A percentile compares a stretch with the other conserved stretches of the same genome.
phyloP scores from a whole-genome alignment of 1,284 basidiomycete genomes.

The Apiotrichum akiyoshidainum region DNA sequence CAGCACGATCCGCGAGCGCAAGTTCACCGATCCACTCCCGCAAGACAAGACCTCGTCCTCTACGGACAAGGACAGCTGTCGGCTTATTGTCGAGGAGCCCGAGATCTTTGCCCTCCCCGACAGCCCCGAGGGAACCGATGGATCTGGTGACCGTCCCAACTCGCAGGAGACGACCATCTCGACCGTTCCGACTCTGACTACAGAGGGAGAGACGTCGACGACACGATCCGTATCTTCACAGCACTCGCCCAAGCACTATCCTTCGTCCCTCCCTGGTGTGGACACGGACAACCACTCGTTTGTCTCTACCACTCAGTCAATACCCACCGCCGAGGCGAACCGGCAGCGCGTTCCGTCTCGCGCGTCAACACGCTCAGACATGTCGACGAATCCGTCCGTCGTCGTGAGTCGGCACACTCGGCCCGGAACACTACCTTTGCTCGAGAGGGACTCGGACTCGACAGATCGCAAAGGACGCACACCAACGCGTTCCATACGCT shows the following conservation, averaged over 20 bases:
- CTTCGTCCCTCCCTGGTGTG: not conserved
- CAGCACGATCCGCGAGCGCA: not conserved
- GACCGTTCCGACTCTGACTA: not conserved
- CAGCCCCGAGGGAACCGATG: not conserved
- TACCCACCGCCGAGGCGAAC: not conserved
- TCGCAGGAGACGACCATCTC: not conserved
- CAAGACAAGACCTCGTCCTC: not conserved
- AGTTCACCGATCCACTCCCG: not conserved
- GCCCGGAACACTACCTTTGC: not conserved
- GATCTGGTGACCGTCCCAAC: too few relatives aligned
- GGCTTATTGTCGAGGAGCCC: constrained; percentile 10
- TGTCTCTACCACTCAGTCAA: not conserved
- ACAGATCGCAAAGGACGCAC: constrained; percentile 36
- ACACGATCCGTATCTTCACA: not conserved
- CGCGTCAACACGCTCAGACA: not conserved
- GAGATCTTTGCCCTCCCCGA: not conserved
- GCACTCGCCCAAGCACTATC: not conserved
- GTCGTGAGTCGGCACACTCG: not conserved
- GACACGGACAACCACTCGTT: not conserved
- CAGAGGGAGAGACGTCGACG: not conserved
- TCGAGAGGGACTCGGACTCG: constrained; percentile 2
- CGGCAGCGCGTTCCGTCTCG: not conserved
- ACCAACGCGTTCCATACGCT: constrained; percentile 24
- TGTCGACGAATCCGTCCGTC: constrained; percentile 2
- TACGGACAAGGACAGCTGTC: not conserved